phyloP scores from a whole-genome alignment of 2,329 filamentous ascomycete species.

The Xylaria sp. region DNA sequence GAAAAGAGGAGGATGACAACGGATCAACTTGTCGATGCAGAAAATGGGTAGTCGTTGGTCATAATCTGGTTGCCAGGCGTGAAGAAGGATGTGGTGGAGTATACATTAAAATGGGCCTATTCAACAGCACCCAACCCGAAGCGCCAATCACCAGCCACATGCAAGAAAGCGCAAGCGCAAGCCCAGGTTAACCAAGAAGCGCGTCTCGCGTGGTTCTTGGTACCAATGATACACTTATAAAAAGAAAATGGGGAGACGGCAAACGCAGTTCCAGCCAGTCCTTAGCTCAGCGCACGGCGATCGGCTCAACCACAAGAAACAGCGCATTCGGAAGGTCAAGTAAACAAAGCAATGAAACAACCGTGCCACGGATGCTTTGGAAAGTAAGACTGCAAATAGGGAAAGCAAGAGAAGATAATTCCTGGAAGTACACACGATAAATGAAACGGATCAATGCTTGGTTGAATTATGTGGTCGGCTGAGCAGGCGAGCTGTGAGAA shows the following conservation, averaged over 20 bases:
- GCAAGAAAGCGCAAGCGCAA: conserved; percentile 17
- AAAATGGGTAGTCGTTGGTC: conserved; percentile 15
- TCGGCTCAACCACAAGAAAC: conserved; percentile 10
- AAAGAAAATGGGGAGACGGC: neutral
- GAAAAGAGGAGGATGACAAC: neutral
- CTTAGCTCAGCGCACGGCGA: neutral
- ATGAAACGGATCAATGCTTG: conserved; percentile 11
- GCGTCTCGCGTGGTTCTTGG: neutral
- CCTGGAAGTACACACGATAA: conserved; percentile 17
- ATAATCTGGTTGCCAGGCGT: conserved; percentile 26
- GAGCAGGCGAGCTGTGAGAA: conserved; percentile 10
- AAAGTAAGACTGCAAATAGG: conserved; percentile 23
- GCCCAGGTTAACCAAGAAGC: conserved; percentile 12
- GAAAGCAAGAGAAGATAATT: conserved; percentile 13
- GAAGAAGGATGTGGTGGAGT: conserved; percentile 11
- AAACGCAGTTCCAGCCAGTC: conserved; percentile 1
- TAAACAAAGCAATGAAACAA: conserved; percentile 33
- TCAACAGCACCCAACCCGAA: conserved; percentile 16
- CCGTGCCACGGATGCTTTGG: conserved; percentile 7
- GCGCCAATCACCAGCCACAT: conserved; percentile 19
- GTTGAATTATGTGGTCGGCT: conserved; percentile 5
- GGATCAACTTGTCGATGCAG: conserved; percentile 14
- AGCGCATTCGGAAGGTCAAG: conserved; percentile 6
- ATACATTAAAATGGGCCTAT: conserved; percentile 26
- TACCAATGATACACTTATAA: neutral